Evolutionary conservation across 2,329 filamentous ascomycete genomes (phyloP).

Genomic region (Hymenoscyphus repandus): DNA sequence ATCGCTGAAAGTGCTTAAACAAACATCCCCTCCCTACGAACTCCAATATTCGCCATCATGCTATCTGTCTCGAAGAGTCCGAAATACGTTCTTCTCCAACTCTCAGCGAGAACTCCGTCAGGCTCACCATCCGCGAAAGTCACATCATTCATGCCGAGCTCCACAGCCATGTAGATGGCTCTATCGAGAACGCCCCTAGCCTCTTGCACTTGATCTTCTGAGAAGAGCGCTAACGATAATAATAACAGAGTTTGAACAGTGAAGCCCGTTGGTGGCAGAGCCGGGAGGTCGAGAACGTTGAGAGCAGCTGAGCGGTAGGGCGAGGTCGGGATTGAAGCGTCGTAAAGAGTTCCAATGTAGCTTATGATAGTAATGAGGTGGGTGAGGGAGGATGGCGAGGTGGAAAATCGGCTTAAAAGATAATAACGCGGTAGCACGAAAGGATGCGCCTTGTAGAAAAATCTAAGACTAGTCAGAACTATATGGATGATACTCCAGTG

Average conservation of each 20-base stretch:
- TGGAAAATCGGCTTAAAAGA: constrained; percentile 29
- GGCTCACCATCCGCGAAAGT: constrained; percentile 43
- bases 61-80: constrained; percentile 32
- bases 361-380: constrained; percentile 30
- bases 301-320: constrained; percentile 30
- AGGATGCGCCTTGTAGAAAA: constrained; percentile 34
- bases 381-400: constrained; percentile 31
- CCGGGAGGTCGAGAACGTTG: constrained; percentile 23
- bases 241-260: constrained; percentile 35
- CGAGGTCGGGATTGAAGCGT: constrained; percentile 26
- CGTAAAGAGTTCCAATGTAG: constrained; percentile 37
- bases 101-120: constrained; percentile 36
- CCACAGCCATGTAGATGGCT: constrained; percentile 53
- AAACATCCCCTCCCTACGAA: not conserved
- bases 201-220: constrained; percentile 25
- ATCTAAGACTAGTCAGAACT: constrained; percentile 24
- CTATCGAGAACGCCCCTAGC: constrained; percentile 34
- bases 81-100: constrained; percentile 39
- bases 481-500: constrained; percentile 5
- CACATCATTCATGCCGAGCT: constrained; percentile 53
- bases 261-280: constrained; percentile 28
- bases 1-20: not conserved
- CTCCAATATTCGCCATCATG: constrained; percentile 14
- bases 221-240: constrained; percentile 35
- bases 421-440: constrained; percentile 33